Evolutionary conservation across 345 rosid species (phyloP), one percentile per base, ranked within the genome.

Genomic region (Trapa incisa): DNA sequence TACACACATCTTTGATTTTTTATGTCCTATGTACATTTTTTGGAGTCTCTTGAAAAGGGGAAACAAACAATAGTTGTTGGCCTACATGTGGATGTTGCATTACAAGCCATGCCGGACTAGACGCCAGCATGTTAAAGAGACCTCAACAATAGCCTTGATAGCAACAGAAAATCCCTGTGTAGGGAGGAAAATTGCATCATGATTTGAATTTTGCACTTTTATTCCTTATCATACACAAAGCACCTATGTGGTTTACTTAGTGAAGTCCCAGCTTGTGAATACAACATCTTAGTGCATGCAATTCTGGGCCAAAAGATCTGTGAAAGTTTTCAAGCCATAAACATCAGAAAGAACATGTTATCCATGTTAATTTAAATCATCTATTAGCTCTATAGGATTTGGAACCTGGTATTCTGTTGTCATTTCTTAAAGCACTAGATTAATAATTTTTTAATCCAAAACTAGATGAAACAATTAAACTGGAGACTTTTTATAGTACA

Each of bases 81-180:
- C 17, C 5, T 22, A 29, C 68, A 22, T 42, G 15, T n/a, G 38
- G 15, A 7, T 42, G 16, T 65, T 65, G 11, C 47, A 65, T 22
- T 50, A 36, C 5, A 54, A 50, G 3, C 52, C 43, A 38, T 37
- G 13, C 45, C 10, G 8, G 38, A 64, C 77, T 80, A 89, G 64
- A 84, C 89, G 38, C 86, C 84, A 47, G 91, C 82, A 67, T 65
- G 52, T 41, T 54, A 17, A 1, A 42, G 50, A 16, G 2, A 65
- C 22, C 17, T 7, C 37, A 58, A 12, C 0, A 22, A n/a, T 22
- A 54, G 33, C 97, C 81, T 90, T 93, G 38, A 93, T 78, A 62
- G 97, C 98, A 70, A 93, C 86, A 5, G 97, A 94, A 84, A 88
- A 87, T 64, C 97, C 98, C 97, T 90, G 80, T 29, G 37, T 32